Evolutionary conservation across 1,284 basidiomycete species (phyloP).

Genomic region (Serendipita sp.): DNA sequence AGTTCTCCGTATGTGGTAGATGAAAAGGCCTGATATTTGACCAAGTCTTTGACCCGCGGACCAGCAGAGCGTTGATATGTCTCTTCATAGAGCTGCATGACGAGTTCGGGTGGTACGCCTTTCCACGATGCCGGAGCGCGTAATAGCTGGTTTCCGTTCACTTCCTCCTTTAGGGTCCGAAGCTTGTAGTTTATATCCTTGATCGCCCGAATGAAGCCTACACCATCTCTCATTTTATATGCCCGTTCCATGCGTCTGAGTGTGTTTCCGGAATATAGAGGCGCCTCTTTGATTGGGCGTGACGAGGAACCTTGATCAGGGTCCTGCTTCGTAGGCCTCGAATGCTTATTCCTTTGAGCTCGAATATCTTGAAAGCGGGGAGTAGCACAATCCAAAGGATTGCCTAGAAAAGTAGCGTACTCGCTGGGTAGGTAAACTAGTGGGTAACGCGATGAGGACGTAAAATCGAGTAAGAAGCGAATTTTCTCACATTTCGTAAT

Average conservation of each 20-base stretch:
- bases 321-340: conserved; percentile 13
- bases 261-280: conserved; percentile 32
- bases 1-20: conserved; percentile 66
- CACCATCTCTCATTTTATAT: conserved; percentile 47
- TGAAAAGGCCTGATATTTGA: conserved; percentile 58
- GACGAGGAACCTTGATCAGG: conserved; percentile 16
- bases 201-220: conserved; percentile 49
- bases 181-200: conserved; percentile 42
- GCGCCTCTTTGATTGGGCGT: conserved; percentile 13
- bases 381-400: conserved; percentile 28
- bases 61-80: conserved; percentile 67
- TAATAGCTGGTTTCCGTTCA: conserved; percentile 33
- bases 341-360: neutral
- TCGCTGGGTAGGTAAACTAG: conserved; percentile 51
- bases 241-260: conserved; percentile 44
- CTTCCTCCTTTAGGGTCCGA: conserved; percentile 30
- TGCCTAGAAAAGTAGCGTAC: conserved; percentile 49
- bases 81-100: conserved; percentile 59
- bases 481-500: conserved; percentile 45
- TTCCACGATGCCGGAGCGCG: conserved; percentile 34
- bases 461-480: too few species aligned
- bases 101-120: conserved; percentile 42
- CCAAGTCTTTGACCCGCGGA: conserved; percentile 47
- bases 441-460: neutral
- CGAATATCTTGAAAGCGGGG: neutral